A percentile compares a stretch with the other conserved stretches of the same genome.
These are phyloP conservation scores for Botrytis elliptica DNA, from an alignment of 2,329 filamentous ascomycete genomes.

Conservation along the genomic window DNA sequence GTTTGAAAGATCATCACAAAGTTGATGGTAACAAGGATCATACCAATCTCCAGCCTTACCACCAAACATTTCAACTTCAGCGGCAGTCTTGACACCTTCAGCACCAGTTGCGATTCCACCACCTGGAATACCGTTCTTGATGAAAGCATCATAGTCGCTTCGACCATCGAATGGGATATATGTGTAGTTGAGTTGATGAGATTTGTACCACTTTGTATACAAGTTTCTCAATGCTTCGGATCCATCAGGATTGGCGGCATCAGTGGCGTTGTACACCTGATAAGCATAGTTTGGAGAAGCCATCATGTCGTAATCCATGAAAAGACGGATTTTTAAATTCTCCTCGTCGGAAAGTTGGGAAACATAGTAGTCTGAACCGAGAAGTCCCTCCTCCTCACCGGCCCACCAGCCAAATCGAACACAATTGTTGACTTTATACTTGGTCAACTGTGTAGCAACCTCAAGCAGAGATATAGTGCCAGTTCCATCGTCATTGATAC, in stretches of 20 bases:
- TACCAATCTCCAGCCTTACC: constrained; percentile 62
- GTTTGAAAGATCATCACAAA: constrained; percentile 59
- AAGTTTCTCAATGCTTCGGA: constrained; percentile 67
- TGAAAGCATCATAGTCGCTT: constrained; percentile 78
- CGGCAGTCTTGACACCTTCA: constrained; percentile 70
- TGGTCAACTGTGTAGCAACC: constrained; percentile 57
- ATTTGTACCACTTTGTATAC: constrained; percentile 65
- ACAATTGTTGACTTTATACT: constrained; percentile 61
- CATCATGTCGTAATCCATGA: constrained; percentile 72
- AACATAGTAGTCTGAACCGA: constrained; percentile 64
- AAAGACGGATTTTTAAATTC: constrained; percentile 61
- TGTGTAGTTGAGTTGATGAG: constrained; percentile 62
- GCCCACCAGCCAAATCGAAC: constrained; percentile 69
- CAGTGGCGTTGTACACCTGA: constrained; percentile 70
- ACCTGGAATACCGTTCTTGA: constrained; percentile 68
- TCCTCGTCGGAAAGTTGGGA: constrained; percentile 54
- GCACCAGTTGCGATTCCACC: constrained; percentile 78
- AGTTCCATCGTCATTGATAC: constrained; percentile 45
- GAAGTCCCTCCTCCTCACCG: constrained; percentile 64
- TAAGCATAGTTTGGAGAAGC: constrained; percentile 65
- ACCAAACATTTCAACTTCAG: constrained; percentile 67
- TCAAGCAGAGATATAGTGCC: constrained; percentile 54
- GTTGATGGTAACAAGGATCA: constrained; percentile 60
- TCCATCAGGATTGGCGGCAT: constrained; percentile 67
- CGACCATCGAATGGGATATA: constrained; percentile 75